Evolutionary conservation across 148 eudicot genomes (phyloP).

Genomic region (Camellia lanceoleosa): DNA sequence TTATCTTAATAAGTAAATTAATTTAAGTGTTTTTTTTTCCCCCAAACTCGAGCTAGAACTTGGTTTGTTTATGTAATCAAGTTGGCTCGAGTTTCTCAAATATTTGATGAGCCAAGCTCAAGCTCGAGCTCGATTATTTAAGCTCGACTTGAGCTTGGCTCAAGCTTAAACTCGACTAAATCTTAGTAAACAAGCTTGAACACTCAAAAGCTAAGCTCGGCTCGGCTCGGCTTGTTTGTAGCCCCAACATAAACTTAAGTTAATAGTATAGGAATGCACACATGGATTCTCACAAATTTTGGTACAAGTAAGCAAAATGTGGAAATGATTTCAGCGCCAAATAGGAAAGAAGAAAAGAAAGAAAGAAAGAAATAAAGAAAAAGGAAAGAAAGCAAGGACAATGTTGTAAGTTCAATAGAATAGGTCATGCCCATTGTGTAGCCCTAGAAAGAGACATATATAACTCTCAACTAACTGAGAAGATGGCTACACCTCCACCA

Average conservation of each 20-base stretch:
- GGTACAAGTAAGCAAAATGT: background rate
- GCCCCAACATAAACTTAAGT: background rate
- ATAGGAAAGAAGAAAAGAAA: background rate
- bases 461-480: background rate
- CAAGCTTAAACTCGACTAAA: no score
- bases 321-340: background rate
- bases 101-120: no score
- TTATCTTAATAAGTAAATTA: no score
- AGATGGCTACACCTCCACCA: background rate
- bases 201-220: no score
- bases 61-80: no score
- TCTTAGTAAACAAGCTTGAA: no score
- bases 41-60: no score
- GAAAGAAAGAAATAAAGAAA: background rate
- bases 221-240: no score
- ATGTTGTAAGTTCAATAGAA: conserved; percentile 3
- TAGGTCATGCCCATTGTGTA: background rate
- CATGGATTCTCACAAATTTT: background rate
- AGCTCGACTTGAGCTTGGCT: no score
- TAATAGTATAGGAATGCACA: background rate
- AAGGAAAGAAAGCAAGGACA: background rate
- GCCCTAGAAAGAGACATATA: conserved; percentile 5
- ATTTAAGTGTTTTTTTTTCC: no score
- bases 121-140: no score
- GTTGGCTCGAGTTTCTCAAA: no score